Conservation (phyloP, 257 asterid genomes). For the Anisodus tanguticus region DNA sequence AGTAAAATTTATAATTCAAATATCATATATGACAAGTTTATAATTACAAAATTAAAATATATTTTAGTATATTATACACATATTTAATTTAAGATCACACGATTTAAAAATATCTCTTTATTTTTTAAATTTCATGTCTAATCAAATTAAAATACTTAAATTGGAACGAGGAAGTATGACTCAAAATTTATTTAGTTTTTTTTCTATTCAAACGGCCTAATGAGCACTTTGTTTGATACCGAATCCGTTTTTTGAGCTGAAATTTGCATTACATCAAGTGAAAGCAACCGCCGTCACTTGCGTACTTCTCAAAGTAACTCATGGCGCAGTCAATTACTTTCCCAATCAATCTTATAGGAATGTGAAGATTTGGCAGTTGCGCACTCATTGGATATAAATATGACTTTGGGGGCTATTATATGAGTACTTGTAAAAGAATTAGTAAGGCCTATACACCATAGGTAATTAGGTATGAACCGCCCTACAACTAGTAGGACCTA, state of each 20-base stretch:
- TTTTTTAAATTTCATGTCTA: too few relatives aligned
- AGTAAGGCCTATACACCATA: neutral
- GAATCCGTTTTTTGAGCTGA: neutral
- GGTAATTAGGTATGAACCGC: neutral
- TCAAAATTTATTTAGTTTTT: too few relatives aligned
- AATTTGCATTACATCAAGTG: neutral
- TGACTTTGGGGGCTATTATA: neutral
- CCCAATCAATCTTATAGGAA: neutral
- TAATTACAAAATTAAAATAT: too few relatives aligned
- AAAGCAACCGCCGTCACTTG: neutral
- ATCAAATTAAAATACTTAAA: too few relatives aligned
- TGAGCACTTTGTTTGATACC: neutral
- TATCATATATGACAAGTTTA: too few relatives aligned
- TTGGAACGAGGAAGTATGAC: too few relatives aligned
- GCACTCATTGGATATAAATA: neutral
- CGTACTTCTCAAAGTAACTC: neutral
- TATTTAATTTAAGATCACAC: too few relatives aligned
- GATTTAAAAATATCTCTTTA: too few relatives aligned
- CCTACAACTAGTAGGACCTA: neutral
- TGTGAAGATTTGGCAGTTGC: neutral
- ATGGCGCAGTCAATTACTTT: neutral
- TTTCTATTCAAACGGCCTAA: too few relatives aligned
- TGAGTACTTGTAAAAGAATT: neutral
- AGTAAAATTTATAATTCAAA: too few relatives aligned
- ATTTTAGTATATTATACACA: too few relatives aligned